phyloP scores from a whole-genome alignment of 352 stramenopile genomes.

The Lagenidium giganteum region DNA sequence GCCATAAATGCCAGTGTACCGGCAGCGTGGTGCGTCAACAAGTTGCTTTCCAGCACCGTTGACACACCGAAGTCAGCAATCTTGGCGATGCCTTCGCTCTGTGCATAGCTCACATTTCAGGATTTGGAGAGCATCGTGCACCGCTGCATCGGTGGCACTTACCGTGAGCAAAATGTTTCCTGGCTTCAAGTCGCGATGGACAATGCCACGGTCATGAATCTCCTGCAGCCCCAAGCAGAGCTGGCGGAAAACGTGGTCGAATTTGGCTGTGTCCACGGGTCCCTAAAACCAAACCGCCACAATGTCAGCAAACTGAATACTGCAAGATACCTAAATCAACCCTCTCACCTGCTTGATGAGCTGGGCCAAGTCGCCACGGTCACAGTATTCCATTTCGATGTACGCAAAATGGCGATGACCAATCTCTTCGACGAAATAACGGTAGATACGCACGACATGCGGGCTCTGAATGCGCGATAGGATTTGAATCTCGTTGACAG shows the following conservation, averaged over 20 bases:
- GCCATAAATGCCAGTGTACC: conserved; percentile 81
- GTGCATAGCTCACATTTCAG: neutral
- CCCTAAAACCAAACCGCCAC: conserved; percentile 28
- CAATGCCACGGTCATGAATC: conserved; percentile 58
- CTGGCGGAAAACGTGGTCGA: conserved; percentile 58
- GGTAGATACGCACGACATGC: conserved; percentile 62
- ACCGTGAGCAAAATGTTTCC: conserved; percentile 73
- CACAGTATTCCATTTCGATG: conserved; percentile 83
- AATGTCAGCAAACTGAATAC: conserved; percentile 1
- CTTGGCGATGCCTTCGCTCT: conserved; percentile 65
- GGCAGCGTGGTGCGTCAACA: conserved; percentile 69
- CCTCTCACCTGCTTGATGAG: conserved; percentile 29
- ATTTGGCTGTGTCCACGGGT: conserved; percentile 30
- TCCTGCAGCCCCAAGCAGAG: conserved; percentile 61
- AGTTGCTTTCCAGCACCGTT: conserved; percentile 62
- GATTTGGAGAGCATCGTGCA: neutral
- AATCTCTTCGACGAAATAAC: conserved; percentile 80
- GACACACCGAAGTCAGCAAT: conserved; percentile 84
- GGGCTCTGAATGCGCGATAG: conserved; percentile 50
- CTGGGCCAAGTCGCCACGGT: conserved; percentile 43
- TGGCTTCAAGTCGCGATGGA: conserved; percentile 79
- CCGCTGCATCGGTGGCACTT: conserved; percentile 2
- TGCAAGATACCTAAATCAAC: neutral
- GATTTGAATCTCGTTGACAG: conserved; percentile 71
- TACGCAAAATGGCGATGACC: conserved; percentile 72